Percentiles rank a stretch among this genome's conserved stretches.
Conservation (phyloP, 345 rosid genomes). For the Ricinus communis region DNA sequence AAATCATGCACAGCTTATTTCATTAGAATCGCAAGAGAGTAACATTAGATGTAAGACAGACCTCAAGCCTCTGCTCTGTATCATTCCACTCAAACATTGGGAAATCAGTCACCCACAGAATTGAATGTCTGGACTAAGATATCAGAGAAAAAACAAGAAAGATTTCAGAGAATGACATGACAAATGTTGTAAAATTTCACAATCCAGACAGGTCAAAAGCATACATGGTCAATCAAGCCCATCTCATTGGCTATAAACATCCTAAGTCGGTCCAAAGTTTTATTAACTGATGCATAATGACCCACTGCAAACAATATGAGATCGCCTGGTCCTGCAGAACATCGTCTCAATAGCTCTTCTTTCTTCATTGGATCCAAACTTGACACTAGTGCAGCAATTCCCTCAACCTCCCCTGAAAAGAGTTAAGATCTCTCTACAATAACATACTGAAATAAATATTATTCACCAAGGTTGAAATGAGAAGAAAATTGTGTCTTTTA, state of each 20-base stretch:
- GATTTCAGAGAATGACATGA: neutral
- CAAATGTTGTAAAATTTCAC: conserved; percentile 11
- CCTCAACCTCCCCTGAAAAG: conserved; percentile 62
- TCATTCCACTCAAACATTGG: conserved; percentile 99
- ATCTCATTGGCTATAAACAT: conserved; percentile 62
- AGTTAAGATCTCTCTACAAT: conserved; percentile 1
- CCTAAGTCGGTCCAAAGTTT: conserved; percentile 79
- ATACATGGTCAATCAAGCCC: conserved; percentile 77
- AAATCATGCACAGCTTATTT: conserved; percentile 4
- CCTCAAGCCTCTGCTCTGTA: conserved; percentile 87
- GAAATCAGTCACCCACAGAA: conserved; percentile 95
- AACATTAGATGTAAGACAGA: conserved; percentile 37
- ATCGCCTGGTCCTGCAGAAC: conserved; percentile 79
- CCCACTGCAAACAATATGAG: conserved; percentile 93
- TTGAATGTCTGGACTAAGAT: conserved; percentile 73
- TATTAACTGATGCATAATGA: conserved; percentile 63
- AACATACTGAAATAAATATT: conserved; percentile 8
- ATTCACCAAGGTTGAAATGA: conserved; percentile 4
- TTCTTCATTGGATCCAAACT: conserved; percentile 55
- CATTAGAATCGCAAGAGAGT: conserved; percentile 4
- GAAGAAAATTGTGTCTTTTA: conserved; percentile 28
- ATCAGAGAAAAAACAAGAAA: conserved; percentile 14
- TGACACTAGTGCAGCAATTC: conserved; percentile 70
- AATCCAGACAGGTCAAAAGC: conserved; percentile 23
- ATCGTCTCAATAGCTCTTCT: conserved; percentile 50